Evolutionary conservation across 1,139 yeast genomes (phyloP), one percentile per base, ranked within the genome.

Genomic region (Diutina ranongensis): DNA sequence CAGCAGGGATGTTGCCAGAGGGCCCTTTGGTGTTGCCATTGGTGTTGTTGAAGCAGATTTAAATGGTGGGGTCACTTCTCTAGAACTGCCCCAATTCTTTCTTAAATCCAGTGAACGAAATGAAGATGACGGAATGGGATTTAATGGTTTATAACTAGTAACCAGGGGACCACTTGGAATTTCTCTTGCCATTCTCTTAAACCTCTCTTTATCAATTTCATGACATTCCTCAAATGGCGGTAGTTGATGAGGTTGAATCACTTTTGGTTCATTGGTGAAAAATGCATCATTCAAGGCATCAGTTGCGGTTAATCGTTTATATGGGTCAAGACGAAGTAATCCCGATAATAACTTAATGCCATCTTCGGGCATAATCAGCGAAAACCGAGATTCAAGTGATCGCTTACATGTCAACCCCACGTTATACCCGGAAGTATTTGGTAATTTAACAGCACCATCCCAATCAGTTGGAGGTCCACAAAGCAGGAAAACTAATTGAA

Each of bases 161-260:
- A 38, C 42, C 7, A 18, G n/a, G 3, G 42, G 42, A 2, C 16
- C 32, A 25, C 28, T 25, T 25, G 28, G 28, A 25, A 25, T 25
- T 4, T 18, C 36, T 4, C 42, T 18, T 4, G 32, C 42, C 50
- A 56, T 56, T 54, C 69, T 69, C 53, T 76, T 78, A 55, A 73
- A 80, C 52, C 78, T 68, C 49, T 83, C 80, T 47, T 79, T 78
- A 57, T 85, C 95, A 38, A 87, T 77, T 60, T 92, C 97, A 59
- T 92, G 97, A 51, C 94, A 79, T 52, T 89, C 95, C 51, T 83
- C 88, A 54, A 83, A 84, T 44, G 63, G 63, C 0, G 94, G 92
- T 44, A 85, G 63, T n/a, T 76, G 76, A 13, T 62, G 56, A 0
- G 78, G 76, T 15, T 54, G 49, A 15, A 77, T 67, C 0, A 95